Conservation (phyloP, 768 basidiomycete species). For the Agrocybe pediades region DNA sequence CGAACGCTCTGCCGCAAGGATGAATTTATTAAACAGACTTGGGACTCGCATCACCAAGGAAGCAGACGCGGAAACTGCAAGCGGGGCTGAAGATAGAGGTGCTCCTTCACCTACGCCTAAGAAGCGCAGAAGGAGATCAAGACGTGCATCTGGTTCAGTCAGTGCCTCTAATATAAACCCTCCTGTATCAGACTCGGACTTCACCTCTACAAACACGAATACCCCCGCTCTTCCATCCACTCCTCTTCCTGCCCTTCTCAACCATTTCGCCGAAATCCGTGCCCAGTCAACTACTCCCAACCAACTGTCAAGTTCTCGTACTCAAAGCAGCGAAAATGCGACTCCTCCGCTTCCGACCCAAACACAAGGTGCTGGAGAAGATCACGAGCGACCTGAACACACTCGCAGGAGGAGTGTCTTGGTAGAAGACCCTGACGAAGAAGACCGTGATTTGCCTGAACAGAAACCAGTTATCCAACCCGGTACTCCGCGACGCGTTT, state of each 20-base stretch:
- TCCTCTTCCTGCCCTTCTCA: slow-evolving; percentile 45
- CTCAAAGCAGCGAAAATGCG: slow-evolving; percentile 30
- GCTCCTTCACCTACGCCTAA: slow-evolving; percentile 51
- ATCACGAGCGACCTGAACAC: slow-evolving; percentile 39
- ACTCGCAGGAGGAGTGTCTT: slow-evolving; percentile 61
- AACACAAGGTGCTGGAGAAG: slow-evolving; percentile 12
- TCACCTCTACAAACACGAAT: slow-evolving; percentile 51
- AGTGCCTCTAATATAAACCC: slow-evolving; percentile 43
- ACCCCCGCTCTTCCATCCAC: slow-evolving; percentile 61
- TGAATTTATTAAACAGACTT: slow-evolving; percentile 64
- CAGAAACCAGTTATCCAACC: slow-evolving; percentile 43
- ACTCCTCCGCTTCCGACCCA: slow-evolving; percentile 20
- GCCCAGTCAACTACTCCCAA: slow-evolving; percentile 45
- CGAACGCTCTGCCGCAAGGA: slow-evolving; percentile 73
- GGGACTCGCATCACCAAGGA: slow-evolving; percentile 61
- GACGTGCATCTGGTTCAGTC: slow-evolving; percentile 44
- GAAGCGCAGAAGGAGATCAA: slow-evolving; percentile 59
- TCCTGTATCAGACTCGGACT: slow-evolving; percentile 55
- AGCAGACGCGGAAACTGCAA: slow-evolving; percentile 62
- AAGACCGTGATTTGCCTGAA: slow-evolving; percentile 34
- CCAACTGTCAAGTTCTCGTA: slow-evolving; percentile 34
- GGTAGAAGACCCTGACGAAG: slow-evolving; percentile 72
- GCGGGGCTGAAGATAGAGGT: slow-evolving; percentile 57
- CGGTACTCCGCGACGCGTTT: slow-evolving; percentile 42
- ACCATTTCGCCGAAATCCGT: slow-evolving; percentile 39